Base-by-base conservation (phyloP, 2,329 filamentous ascomycete genomes). In the Fusarium nurragi region DNA sequence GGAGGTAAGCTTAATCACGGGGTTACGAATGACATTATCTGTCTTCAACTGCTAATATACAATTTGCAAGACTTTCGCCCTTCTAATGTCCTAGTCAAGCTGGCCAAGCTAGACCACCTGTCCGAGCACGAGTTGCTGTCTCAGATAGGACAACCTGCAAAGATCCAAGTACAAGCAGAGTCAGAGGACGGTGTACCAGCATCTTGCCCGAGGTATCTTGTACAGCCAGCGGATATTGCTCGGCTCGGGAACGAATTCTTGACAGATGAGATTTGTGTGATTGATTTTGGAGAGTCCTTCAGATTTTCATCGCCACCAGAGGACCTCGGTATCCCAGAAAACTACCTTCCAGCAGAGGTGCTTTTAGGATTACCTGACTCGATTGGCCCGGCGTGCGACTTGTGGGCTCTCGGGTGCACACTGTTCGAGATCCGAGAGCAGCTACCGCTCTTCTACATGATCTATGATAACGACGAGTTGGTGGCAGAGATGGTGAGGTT, bases 321-420 rank as follows among this genome's bases (percentile, higher is more conserved):
- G 8, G 60, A 69, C 5, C 53, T 76, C 0, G 72, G 72, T 2
- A 77, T 71, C 0, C 75, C 74, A 0, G 56, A 67, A 23, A 50
- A 60, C 19, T 77, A 77, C 25, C 65, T 72, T 1, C 55, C 75
- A 1, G 75, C 75, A 0, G 75, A 77, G 36, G 21, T 67, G 1
- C 25, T 74, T 0, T 45, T 77, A 0, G 73, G 74, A 2, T 13
- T 44, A 0, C 66, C 61, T 4, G 34, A 28, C 6, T 13, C n/a
- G 1, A 13, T 70, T 2, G 70, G 75, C 0, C 55, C 65, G 0
- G 54, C 44, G 0, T 69, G 62, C 2, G 75, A 77, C 30, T 38
- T 77, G 1, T 77, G 76, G 75, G 74, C 76, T 25, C 71, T 77
- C 4, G 76, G 69, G 0, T 77, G 75, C 22, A 76, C 73, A 0